Evolutionary conservation across 768 basidiomycete species (phyloP), one percentile per base, ranked within the genome.

Genomic region (Nidularia sp.): DNA sequence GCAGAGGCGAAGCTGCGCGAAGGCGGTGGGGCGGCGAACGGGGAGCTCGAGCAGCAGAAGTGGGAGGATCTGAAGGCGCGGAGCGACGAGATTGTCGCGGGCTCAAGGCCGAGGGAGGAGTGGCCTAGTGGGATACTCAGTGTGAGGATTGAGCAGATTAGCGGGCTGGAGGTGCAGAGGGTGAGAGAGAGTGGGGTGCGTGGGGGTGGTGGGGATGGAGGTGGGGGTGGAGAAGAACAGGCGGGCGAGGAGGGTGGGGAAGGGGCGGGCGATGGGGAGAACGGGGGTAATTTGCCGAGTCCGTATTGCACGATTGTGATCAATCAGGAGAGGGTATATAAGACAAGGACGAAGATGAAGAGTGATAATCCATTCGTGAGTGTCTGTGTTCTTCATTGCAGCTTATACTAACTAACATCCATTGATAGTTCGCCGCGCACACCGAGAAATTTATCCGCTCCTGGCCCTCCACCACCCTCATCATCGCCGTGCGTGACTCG

Each of bases 391-490:
- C 8, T 34, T 12, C 33, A 4, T 29, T 33, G 49, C 33, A 34
- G 9, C 18, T 46, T n/a, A 49, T 47, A 41, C 32, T 57, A 13
- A 52, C 22, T 31, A 42, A 29, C 25, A 29, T 3, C 25, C 50
- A 29, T 12, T 4, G n/a, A 6, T 53, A 78, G 77, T 84, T 76
- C 61, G 72, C 76, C 45, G 86, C 88, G 1, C 78, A 81, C 0
- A 86, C 84, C 1, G 90, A 93, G 64, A 73, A 78, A 32, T 88
- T 88, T 64, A 70, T 88, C 31, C 72, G 81, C 3, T 81, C 87
- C 58, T 88, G 81, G 81, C 66, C 68, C 6, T 73, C 70, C 7
- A 72, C 86, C 2, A 77, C 81, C 12, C 74, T 89, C 41, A 72
- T 85, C 8, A 78, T 90, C 31, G 78, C 85, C 12, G 83, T 89